Evolutionary conservation across 306 rosid genomes (phyloP), one percentile per base, ranked within the genome.

Genomic region (Oemleria cerasiformis): DNA sequence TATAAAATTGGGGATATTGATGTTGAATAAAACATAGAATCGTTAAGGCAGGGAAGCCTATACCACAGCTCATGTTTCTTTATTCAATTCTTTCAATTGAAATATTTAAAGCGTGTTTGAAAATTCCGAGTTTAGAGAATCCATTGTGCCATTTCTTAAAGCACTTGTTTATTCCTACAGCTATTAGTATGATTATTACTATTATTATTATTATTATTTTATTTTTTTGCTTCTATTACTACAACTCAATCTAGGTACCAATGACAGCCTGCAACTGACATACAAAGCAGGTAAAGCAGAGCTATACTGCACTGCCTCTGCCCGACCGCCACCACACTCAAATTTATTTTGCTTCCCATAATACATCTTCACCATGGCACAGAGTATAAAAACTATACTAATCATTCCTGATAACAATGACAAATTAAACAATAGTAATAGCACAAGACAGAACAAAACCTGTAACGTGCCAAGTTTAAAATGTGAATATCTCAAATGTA

Each of bases 1-100:
- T 5, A 23, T 23, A 11, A 54, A 54, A 58, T 41, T 40, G 16
- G 36, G 50, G 40, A 54, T 54, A 39, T 17, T 23, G 20, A 41
- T 20, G 9, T 39, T 11, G n/a, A 44, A 39, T 70, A 39, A 39
- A 43, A 8, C 4, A 36, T 21, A 13, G 42, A 16, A 42, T 5
- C 44, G 71, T 40, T 54, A 23, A n/a, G 20, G 20, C 16, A 44
- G 45, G 53, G 17, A 70, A 62, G 19, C 60, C 42, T 34, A 68
- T 17, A 40, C 21, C 59, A 75, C 9, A 48, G 36, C n/a, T 49
- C 41, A 68, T 11, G n/a, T 25, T 50, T 60, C 63, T 16, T 67
- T 25, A 61, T 68, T 49, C 69, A 41, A 75, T 39, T 68, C 70
- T 62, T 10, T 34, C 21, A 56, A 61, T 23, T 16, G 7, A 68